Base-by-base conservation (phyloP, 805 yeast species). In the Lipomyces yamadae region DNA sequence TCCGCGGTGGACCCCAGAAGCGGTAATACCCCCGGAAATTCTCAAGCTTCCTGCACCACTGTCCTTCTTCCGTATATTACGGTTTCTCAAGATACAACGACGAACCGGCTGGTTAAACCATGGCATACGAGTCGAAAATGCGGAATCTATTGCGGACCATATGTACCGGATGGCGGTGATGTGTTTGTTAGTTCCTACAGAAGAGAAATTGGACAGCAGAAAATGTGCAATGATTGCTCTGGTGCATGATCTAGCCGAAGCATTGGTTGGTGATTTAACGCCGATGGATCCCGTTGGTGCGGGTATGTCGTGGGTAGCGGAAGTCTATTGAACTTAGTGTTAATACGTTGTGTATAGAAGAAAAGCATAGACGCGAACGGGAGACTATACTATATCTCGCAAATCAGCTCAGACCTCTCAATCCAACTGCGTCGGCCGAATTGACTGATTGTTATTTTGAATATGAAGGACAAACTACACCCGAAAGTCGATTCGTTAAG, bases 41-140 rank as follows among this genome's bases (percentile, higher is more conserved):
- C 62, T 68, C 13, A 50, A 60, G 32, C 61, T 68, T n/a, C 71
- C 71, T 4, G 64, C 70, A 15, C 71, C 71, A 33, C 61, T 68
- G 18, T 68, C 71, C 3, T 68, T 68, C 33, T 68, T 68, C 58
- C 45, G 67, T n/a, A 54, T 68, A 18, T 67, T 68, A 34, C 64
- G 71, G 61, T 64, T 55, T n/a, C 65, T 94, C 72, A 94, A 94
- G 78, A 81, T 86, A 3, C 94, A 91, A 74, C 87, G 84, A 72
- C 84, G 99, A 76, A 94, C 99, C 0, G 99, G 99, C 1, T 94
- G 98, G 98, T 78, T 94, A 29, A 94, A 92, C 75, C 86, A 85
- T 74, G 83, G 85, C 10, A 75, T 81, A 18, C 81, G 81, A 1
- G 73, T 81, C 91, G 67, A 24, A 11, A 29, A 39, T 2, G 61